Percentiles rank a stretch among this genome's conserved stretches.
Conservation (phyloP, 2,329 filamentous ascomycete genomes). For the Botryosphaeria dothidea region DNA sequence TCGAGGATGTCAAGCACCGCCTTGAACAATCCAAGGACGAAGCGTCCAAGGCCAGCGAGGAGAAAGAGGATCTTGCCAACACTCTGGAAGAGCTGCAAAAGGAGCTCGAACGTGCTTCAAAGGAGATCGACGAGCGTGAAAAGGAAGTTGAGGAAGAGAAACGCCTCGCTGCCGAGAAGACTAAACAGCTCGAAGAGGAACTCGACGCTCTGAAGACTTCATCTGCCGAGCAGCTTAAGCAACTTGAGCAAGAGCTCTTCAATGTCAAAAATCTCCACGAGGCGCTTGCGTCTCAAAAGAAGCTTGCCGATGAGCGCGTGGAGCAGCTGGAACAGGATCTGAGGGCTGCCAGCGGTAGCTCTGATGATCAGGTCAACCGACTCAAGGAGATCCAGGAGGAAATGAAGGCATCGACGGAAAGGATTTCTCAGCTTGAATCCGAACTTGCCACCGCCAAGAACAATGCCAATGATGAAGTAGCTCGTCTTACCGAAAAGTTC, state of each 20-base stretch:
- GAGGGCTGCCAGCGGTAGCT: constrained; percentile 7
- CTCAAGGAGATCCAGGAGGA: constrained; percentile 11
- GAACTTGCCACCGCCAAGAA: constrained; percentile 8
- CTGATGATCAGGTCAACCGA: neutral
- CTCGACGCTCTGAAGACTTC: constrained; percentile 9
- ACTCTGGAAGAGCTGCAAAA: constrained; percentile 15
- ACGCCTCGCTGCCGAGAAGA: constrained; percentile 10
- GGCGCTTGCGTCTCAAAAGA: constrained; percentile 10
- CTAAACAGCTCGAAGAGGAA: constrained; percentile 6
- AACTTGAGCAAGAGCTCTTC: constrained; percentile 10
- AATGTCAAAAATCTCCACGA: constrained; percentile 7
- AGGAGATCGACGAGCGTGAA: constrained; percentile 14
- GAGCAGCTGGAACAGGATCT: constrained; percentile 16
- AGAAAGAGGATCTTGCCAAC: constrained; percentile 14
- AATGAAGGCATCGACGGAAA: constrained; percentile 13
- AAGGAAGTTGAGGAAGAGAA: constrained; percentile 16
- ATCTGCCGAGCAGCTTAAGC: neutral
- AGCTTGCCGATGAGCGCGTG: neutral
- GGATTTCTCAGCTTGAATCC: constrained; percentile 12
- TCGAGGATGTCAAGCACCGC: constrained; percentile 17
- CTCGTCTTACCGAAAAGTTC: neutral
- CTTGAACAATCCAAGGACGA: constrained; percentile 18
- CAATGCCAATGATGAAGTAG: constrained; percentile 1
- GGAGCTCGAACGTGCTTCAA: constrained; percentile 14
- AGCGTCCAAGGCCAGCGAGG: constrained; percentile 2